Base-by-base conservation (phyloP, 768 basidiomycete species). In the Tricholomella constricta region DNA sequence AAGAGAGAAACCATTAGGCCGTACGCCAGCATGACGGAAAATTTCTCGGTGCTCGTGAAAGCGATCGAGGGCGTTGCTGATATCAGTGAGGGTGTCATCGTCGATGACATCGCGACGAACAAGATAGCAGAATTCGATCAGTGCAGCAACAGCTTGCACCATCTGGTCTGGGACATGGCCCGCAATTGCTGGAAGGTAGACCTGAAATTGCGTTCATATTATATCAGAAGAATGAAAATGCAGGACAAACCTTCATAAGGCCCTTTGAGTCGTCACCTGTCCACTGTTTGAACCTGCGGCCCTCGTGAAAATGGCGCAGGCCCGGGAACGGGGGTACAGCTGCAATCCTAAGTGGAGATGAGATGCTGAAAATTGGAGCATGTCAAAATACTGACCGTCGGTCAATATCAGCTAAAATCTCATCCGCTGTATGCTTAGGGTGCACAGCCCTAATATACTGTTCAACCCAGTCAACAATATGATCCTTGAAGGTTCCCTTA, bases 401-500 rank as follows among this genome's bases (percentile, higher is more conserved):
- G 49, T 74, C 70, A 56, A 72, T 72, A 27, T 72, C 70, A 52
- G 64, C 68, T 23, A 74, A 42, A 6, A 75, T 71, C 3, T 27
- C 46, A 31, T 64, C 55, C 0, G 61, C 67, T 2, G 48, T 27
- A 4, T 38, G 41, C 17, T 54, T 44, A 0, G 57, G 20, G 34
- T 69, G 49, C 2, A 12, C 41, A 0, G 42, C 3, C 12, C 56
- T 29, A 5, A 72, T 55, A 36, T 70, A 70, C 6, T 67, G 50
- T 0, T 50, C 48, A 0, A 72, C 63, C 71, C 72, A 75, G 3
- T 50, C 42, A 2, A 73, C 72, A 9, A 75, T 56, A 38, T 72
- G 70, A 40, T 72, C 73, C 53, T 73, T 74, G 58, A 73, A 74
- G 5, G 61, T 64, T 5, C 71, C 69, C 43, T 72, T 72, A 54